Evolutionary conservation across 2,329 filamentous ascomycete species (phyloP), one percentile per base, ranked within the genome.

Genomic region (Diaporthe nobilis): DNA sequence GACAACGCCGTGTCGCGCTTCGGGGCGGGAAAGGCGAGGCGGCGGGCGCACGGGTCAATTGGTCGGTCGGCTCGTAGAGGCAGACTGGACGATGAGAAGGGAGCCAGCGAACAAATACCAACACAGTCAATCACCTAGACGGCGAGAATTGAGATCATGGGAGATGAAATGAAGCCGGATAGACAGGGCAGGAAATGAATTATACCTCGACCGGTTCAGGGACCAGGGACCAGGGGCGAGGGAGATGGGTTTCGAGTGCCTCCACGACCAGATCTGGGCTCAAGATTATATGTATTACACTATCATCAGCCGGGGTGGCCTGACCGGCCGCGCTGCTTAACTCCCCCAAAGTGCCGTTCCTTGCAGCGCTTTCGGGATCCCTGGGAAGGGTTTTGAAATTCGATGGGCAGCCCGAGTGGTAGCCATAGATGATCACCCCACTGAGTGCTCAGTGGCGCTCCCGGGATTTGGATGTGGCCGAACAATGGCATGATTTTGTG

Each of bases 401-500:
- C 55, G 47, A 75, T 39, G 49, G 60, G 20, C 60, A 58, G 34
- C n/a, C 34, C 25, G 44, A 22, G 44, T 47, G 44, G 47, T 34
- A 44, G 47, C 47, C 51, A 20, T 47, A 28, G 42, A 74, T 37
- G 63, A 60, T 74, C 63, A 68, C 47, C 61, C 65, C 53, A 76
- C 55, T 39, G 55, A 10, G 72, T 71, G 72, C 55, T 31, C 44
- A 31, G 72, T 74, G 72, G 72, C 67, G 60, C 72, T 74, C 68
- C 67, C 60, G 39, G 72, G 58, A 68, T 72, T 47, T 63, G 17
- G 31, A 55, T 34, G n/a, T 42, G 68, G 60, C 75, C 75, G 72
- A 68, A 71, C 61, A 68, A 70, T 72, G 67, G 68, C 58, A 75
- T 75, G 67, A 72, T 55, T 72, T 39, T 72, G 20, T 47, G 47